These are phyloP conservation scores for Sabuloglossum arenarium DNA, from an alignment of 495 filamentous ascomycete species.

Conservation along the genomic window DNA sequence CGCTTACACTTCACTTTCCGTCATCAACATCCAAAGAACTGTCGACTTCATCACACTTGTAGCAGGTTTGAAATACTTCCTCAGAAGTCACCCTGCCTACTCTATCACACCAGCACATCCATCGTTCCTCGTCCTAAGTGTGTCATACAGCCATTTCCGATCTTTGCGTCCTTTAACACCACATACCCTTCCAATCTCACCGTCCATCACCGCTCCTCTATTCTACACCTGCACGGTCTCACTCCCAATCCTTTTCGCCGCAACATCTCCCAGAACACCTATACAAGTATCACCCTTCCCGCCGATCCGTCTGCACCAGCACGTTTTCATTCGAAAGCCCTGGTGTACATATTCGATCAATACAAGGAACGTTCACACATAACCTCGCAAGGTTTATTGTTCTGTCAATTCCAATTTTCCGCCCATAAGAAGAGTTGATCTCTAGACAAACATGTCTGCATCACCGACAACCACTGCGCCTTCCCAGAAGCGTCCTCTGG, in stretches of 20 bases:
- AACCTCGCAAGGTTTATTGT: constrained; percentile 13
- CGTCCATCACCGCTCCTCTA: neutral
- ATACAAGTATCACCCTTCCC: neutral
- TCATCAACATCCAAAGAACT: neutral
- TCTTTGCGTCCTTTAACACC: neutral
- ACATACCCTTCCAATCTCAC: neutral
- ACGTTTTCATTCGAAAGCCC: constrained; percentile 77
- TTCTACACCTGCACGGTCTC: constrained; percentile 1
- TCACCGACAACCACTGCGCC: constrained; percentile 36
- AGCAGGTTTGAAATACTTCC: neutral
- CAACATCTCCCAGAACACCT: neutral
- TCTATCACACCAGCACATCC: neutral
- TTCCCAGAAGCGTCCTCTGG: constrained; percentile 80
- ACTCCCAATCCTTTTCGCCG: neutral
- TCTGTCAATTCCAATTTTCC: constrained; percentile 27
- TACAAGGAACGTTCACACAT: constrained; percentile 20
- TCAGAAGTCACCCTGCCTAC: constrained; percentile 1
- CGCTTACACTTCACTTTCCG: neutral
- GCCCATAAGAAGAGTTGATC: constrained; percentile 12
- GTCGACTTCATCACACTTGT: neutral
- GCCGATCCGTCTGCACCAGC: constrained; percentile 13
- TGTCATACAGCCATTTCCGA: neutral
- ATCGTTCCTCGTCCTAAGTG: neutral
- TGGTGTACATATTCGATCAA: constrained; percentile 77
- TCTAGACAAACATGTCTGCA: constrained; percentile 31